These are phyloP conservation scores for Cryptosporidium ubiquitum DNA, from an alignment of 169 alveolate species.

Conservation along the genomic window DNA sequence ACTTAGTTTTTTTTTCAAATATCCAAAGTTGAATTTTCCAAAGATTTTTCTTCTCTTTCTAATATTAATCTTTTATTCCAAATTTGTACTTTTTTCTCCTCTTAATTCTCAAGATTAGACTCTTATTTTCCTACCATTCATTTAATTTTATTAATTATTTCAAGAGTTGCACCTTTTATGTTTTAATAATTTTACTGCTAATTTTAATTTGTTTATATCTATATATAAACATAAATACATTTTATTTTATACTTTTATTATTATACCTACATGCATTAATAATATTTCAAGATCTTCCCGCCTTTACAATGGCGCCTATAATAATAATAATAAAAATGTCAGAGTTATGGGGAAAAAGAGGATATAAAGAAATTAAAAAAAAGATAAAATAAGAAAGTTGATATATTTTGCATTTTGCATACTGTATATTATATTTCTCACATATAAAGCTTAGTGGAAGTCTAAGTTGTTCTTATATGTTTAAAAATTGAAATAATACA, in stretches of 20 bases:
- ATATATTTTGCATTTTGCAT: not conserved
- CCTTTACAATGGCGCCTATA: not conserved
- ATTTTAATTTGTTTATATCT: too few species aligned
- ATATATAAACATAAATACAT: not conserved
- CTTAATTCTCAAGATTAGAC: not conserved
- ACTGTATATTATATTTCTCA: too few species aligned
- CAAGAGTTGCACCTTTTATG: not conserved
- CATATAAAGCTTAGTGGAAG: not conserved
- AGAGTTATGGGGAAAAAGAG: not conserved
- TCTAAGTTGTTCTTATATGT: not conserved
- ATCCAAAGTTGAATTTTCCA: not conserved
- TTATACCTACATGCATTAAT: not conserved
- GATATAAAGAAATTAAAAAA: not conserved
- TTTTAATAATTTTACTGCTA: not conserved
- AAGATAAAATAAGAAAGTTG: not conserved
- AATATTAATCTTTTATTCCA: too few species aligned
- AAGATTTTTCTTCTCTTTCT: too few species aligned
- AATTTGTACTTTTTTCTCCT: too few species aligned
- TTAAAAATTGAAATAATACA: too few species aligned
- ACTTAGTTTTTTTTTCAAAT: too few species aligned
- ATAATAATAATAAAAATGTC: not conserved
- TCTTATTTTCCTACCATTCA: not conserved
- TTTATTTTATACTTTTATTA: not conserved
- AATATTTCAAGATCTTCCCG: conserved; percentile 9
- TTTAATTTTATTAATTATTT: not conserved